Percentiles rank a stretch among this genome's conserved stretches.
These are phyloP conservation scores for Peribolospora kevripleyi DNA, from an alignment of 768 basidiomycete species.

Conservation along the genomic window DNA sequence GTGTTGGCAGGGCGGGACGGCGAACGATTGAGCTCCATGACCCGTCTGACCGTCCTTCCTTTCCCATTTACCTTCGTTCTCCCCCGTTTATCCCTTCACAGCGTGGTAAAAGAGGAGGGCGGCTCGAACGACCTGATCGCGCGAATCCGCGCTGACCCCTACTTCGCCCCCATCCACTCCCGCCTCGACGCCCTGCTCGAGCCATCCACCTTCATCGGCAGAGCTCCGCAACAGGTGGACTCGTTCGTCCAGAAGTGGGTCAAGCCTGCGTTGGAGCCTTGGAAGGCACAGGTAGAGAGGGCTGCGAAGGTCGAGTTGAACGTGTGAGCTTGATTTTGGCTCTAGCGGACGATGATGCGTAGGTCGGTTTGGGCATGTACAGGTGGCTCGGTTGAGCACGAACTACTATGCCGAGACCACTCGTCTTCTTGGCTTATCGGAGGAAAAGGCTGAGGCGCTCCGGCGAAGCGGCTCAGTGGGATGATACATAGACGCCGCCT, in stretches of 20 bases:
- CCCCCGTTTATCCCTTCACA: conserved; percentile 14
- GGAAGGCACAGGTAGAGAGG: conserved; percentile 18
- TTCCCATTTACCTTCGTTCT: no score
- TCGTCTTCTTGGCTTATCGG: no score
- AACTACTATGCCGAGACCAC: no score
- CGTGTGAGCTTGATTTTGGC: conserved; percentile 14
- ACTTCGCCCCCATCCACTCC: conserved; percentile 66
- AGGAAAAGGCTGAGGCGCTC: no score
- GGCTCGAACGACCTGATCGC: conserved; percentile 88
- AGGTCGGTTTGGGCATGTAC: no score
- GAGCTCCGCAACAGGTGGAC: conserved; percentile 88
- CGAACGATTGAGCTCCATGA: no score
- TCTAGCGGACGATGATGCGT: not conserved
- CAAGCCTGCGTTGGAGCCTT: conserved; percentile 39
- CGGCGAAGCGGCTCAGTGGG: no score
- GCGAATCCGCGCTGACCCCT: conserved; percentile 51
- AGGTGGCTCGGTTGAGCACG: no score
- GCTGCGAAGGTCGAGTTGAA: conserved; percentile 22
- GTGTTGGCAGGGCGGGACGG: no score
- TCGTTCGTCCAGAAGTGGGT: conserved; percentile 69
- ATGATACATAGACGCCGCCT: no score
- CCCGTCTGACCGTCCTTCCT: no score
- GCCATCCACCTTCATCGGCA: conserved; percentile 67
- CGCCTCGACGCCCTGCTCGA: conserved; percentile 59
- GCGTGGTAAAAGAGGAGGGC: conserved; percentile 84